phyloP scores from a whole-genome alignment of 257 asterid species.

The Solanum raphanifolium region DNA sequence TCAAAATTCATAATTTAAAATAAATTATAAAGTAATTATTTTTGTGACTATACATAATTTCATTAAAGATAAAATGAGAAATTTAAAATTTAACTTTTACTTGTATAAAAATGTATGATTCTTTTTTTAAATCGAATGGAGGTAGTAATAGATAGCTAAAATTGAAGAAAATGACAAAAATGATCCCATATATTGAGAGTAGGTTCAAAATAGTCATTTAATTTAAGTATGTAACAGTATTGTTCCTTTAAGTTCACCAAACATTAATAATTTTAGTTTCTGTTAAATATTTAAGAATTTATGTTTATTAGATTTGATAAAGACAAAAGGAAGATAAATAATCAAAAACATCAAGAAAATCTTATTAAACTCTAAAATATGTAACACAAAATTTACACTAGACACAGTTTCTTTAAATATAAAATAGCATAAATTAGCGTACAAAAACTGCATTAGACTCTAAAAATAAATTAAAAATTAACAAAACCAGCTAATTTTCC shows the following conservation, averaged over 20 bases:
- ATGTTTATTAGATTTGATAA: neutral
- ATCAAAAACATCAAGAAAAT: neutral
- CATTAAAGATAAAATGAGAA: neutral
- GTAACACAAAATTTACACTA: neutral
- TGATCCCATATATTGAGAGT: neutral
- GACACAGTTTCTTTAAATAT: neutral
- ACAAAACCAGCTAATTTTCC: neutral
- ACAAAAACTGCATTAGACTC: no score
- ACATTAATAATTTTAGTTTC: neutral
- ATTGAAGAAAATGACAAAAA: neutral
- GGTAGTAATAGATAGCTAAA: neutral
- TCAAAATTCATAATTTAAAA: neutral
- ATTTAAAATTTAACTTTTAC: no score
- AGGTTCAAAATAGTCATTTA: neutral
- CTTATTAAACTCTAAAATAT: neutral
- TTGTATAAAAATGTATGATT: neutral
- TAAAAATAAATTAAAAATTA: neutral
- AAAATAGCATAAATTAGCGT: neutral
- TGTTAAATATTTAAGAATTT: neutral
- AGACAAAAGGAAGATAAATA: neutral
- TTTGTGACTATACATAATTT: neutral
- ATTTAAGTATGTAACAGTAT: neutral
- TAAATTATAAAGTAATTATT: neutral
- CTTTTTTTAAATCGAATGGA: neutral
- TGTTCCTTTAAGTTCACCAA: neutral